Conservation (phyloP, 1,284 basidiomycete species). For the Malassezia sp. region DNA sequence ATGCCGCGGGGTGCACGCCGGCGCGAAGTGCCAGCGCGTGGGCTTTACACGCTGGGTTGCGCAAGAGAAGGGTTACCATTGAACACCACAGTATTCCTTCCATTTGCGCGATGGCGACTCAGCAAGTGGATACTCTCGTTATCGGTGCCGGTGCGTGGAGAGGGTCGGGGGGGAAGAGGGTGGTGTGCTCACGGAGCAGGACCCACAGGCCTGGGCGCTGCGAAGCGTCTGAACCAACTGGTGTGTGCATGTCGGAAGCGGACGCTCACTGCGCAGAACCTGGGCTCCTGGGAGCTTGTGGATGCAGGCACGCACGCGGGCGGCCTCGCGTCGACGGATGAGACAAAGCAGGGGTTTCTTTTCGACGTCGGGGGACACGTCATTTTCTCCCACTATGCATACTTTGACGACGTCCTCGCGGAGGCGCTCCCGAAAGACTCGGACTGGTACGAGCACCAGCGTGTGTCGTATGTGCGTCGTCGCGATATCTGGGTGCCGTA, state of each 20-base stretch:
- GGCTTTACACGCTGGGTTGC: too few species aligned
- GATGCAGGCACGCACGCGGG: slow-evolving; percentile 49
- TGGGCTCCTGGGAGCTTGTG: slow-evolving; percentile 48
- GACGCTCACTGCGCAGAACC: slow-evolving; percentile 37
- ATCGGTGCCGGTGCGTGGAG: slow-evolving; percentile 37
- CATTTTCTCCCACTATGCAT: slow-evolving; percentile 53
- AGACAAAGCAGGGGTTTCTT: slow-evolving; percentile 52
- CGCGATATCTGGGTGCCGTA: slow-evolving; percentile 51
- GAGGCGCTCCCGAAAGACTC: slow-evolving; percentile 49
- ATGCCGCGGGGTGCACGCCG: too few species aligned
- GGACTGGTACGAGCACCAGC: slow-evolving; percentile 52
- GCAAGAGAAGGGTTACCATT: too few species aligned
- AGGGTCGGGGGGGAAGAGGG: too few species aligned
- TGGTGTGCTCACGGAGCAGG: slow-evolving; percentile 3
- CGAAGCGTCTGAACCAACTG: slow-evolving; percentile 51
- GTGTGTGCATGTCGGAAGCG: slow-evolving; percentile 21
- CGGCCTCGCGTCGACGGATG: slow-evolving; percentile 52
- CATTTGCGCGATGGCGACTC: slow-evolving; percentile 6
- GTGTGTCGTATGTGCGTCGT: slow-evolving; percentile 52
- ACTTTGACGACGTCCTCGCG: slow-evolving; percentile 51
- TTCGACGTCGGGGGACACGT: slow-evolving; percentile 54
- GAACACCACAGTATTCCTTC: too few species aligned
- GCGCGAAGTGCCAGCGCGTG: too few species aligned
- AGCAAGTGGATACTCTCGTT: slow-evolving; percentile 42
- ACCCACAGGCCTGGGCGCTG: slow-evolving; percentile 51